Percentiles rank a stretch among this genome's conserved stretches.
These are phyloP conservation scores for Kwoniella newhampshirensis DNA, from an alignment of 768 basidiomycete species.

Conservation along the genomic window DNA sequence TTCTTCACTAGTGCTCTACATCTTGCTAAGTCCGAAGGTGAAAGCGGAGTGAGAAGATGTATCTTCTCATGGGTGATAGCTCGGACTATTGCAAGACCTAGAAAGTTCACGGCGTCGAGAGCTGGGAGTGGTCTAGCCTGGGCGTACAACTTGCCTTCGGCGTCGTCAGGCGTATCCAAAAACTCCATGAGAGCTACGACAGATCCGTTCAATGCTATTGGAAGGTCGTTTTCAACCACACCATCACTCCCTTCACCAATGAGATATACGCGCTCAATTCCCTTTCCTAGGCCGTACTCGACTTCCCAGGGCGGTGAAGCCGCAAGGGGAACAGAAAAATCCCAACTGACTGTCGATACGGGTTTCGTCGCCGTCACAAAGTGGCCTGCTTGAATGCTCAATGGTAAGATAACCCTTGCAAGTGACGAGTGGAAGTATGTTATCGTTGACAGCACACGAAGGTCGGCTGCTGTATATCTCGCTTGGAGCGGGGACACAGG, in stretches of 20 bases:
- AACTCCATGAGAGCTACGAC: conserved; percentile 69
- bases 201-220: conserved; percentile 72
- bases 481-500: conserved; percentile 58
- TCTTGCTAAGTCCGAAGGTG: conserved; percentile 56
- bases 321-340: conserved; percentile 67
- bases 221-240: conserved; percentile 68
- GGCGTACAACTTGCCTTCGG: conserved; percentile 60
- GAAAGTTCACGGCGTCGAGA: conserved; percentile 64
- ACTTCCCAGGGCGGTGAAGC: conserved; percentile 72
- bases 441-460: conserved; percentile 67
- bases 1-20: conserved; percentile 62
- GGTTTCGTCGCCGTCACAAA: conserved; percentile 38
- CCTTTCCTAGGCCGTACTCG: conserved; percentile 56
- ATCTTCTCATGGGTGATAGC: conserved; percentile 54
- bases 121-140: conserved; percentile 62
- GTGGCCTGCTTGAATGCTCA: neutral
- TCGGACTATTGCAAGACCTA: conserved; percentile 77
- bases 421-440: conserved; percentile 71
- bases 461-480: conserved; percentile 65
- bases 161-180: conserved; percentile 15
- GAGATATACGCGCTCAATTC: conserved; percentile 67
- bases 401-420: conserved; percentile 22
- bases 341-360: conserved; percentile 63
- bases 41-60: conserved; percentile 79
- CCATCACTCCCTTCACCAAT: conserved; percentile 76